phyloP scores from a whole-genome alignment of 805 yeast genomes.

The Saturnispora quitensis region DNA sequence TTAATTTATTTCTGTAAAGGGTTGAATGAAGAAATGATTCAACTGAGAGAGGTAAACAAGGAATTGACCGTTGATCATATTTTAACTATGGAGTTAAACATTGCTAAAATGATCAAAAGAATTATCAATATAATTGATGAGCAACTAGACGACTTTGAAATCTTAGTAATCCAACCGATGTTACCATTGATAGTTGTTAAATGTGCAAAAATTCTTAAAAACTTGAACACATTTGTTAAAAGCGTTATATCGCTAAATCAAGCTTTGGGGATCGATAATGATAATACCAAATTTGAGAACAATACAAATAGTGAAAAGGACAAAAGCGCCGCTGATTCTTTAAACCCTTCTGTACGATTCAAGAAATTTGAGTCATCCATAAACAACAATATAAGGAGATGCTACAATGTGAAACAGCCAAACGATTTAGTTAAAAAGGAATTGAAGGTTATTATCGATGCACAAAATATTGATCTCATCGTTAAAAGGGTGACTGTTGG shows the following conservation, averaged over 20 bases:
- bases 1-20: slow-evolving; percentile 11
- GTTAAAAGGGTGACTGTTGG: slow-evolving; percentile 11
- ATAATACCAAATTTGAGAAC: slow-evolving; percentile 4
- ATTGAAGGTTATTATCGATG: slow-evolving; percentile 11
- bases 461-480: slow-evolving; percentile 5
- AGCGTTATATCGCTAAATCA: slow-evolving; percentile 20
- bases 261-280: slow-evolving; percentile 2
- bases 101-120: slow-evolving; percentile 22
- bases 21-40: slow-evolving; percentile 2
- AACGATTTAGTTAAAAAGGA: slow-evolving; percentile 11
- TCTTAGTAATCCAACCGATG: slow-evolving; percentile 20
- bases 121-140: slow-evolving; percentile 24
- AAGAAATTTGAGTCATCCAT: slow-evolving; percentile 18
- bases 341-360: slow-evolving; percentile 11
- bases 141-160: slow-evolving; percentile 24
- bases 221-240: slow-evolving; percentile 13
- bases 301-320: background rate
- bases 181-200: slow-evolving; percentile 20
- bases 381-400: slow-evolving; percentile 13
- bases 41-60: slow-evolving; percentile 6
- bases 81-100: slow-evolving; percentile 24
- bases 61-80: slow-evolving; percentile 21
- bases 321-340: slow-evolving; percentile 1
- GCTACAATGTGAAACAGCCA: slow-evolving; percentile 14
- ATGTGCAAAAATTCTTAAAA: slow-evolving; percentile 19